These are phyloP conservation scores for Ceratobasidium sp. DNA, from an alignment of 1,284 basidiomycete genomes.

Conservation along the genomic window DNA sequence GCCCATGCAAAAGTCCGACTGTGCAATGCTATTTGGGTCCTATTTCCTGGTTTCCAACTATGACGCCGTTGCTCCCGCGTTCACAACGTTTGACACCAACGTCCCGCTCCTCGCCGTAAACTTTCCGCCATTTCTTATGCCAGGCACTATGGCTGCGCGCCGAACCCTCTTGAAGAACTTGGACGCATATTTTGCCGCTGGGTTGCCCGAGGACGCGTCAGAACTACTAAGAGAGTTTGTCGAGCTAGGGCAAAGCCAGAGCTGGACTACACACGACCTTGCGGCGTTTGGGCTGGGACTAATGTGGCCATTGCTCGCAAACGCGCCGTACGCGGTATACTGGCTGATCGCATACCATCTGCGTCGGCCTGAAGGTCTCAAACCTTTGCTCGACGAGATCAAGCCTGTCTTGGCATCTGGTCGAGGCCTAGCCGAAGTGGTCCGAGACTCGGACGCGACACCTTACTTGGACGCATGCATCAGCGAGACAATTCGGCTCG, in stretches of 20 bases:
- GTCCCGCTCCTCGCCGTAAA: conserved; percentile 54
- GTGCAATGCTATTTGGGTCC: conserved; percentile 47
- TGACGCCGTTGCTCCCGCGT: conserved; percentile 43
- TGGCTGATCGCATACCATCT: conserved; percentile 53
- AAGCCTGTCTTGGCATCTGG: conserved; percentile 43
- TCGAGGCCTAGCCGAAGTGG: conserved; percentile 21
- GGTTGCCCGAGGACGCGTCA: conserved; percentile 45
- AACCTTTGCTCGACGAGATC: conserved; percentile 51
- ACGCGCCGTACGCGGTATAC: conserved; percentile 52
- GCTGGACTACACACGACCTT: conserved; percentile 49
- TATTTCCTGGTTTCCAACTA: conserved; percentile 48
- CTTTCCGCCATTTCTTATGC: conserved; percentile 46
- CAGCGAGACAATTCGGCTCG: conserved; percentile 43
- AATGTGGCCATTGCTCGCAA: conserved; percentile 54
- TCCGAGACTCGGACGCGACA: conserved; percentile 19
- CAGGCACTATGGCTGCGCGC: conserved; percentile 46
- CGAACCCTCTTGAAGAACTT: conserved; percentile 48
- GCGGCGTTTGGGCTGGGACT: conserved; percentile 49
- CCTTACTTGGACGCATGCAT: conserved; percentile 41
- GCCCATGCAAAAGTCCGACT: conserved; percentile 33
- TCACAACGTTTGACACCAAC: conserved; percentile 52
- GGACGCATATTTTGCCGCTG: conserved; percentile 50
- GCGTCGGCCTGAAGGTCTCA: conserved; percentile 50
- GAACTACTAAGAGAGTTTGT: conserved; percentile 48
- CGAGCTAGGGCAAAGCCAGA: conserved; percentile 46